Conservation (phyloP, 2,329 filamentous ascomycete species). For the Cladosporium sp. region DNA sequence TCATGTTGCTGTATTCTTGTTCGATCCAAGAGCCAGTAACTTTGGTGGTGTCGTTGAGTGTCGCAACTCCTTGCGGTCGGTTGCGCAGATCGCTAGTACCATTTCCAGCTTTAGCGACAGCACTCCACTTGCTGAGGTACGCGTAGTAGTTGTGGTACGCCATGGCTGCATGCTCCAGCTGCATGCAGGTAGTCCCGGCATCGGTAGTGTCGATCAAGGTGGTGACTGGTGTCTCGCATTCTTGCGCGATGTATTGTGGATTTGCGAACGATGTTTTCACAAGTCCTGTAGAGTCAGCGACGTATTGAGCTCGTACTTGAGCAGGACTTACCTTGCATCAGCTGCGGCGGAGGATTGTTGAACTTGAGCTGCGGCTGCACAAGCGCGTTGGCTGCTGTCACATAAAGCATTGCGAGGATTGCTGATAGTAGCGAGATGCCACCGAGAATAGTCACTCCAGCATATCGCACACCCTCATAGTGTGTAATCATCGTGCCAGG, state of each 20-base stretch:
- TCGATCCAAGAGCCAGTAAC: conserved; percentile 64
- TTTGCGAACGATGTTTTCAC: conserved; percentile 55
- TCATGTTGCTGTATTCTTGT: conserved; percentile 48
- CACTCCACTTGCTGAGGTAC: conserved; percentile 28
- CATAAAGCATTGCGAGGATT: conserved; percentile 66
- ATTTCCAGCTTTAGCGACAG: conserved; percentile 13
- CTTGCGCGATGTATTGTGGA: conserved; percentile 47
- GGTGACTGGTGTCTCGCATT: conserved; percentile 62
- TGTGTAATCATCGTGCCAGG: conserved; percentile 66
- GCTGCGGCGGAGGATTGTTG: conserved; percentile 44
- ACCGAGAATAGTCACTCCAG: conserved; percentile 61
- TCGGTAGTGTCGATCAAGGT: conserved; percentile 34
- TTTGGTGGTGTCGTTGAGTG: conserved; percentile 70
- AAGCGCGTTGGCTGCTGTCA: conserved; percentile 70
- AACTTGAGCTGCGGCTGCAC: conserved; percentile 68
- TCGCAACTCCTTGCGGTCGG: conserved; percentile 58
- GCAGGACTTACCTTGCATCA: conserved; percentile 4
- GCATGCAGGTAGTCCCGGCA: conserved; percentile 57
- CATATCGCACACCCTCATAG: conserved; percentile 60
- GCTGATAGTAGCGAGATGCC: conserved; percentile 61
- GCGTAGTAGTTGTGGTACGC: conserved; percentile 68
- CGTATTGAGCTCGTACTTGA: neutral
- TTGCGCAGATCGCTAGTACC: conserved; percentile 30
- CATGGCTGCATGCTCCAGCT: conserved; percentile 66
- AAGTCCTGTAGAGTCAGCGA: neutral